Evolutionary conservation across 2,329 filamentous ascomycete species (phyloP).

Genomic region (Cercospora citrullina): DNA sequence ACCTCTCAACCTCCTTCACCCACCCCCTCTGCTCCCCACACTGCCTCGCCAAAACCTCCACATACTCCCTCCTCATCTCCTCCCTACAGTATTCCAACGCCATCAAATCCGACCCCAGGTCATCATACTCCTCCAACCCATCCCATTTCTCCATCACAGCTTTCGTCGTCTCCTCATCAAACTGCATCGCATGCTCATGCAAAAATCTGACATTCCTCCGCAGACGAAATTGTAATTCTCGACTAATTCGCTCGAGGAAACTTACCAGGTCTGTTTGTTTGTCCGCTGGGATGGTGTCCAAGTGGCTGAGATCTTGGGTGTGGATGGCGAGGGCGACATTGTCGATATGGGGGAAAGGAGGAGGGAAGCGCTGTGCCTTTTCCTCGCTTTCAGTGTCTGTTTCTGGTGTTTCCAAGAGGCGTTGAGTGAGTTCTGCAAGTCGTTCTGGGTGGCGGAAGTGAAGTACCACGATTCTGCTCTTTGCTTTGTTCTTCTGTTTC

Average conservation of each 20-base stretch:
- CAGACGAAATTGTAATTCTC: background rate
- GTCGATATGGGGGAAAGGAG: background rate
- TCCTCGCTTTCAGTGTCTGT: background rate
- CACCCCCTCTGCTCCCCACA: background rate
- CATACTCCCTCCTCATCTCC: background rate
- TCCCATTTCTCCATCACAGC: background rate
- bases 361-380: background rate
- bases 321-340: background rate
- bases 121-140: background rate
- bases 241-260: background rate
- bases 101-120: background rate
- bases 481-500: background rate
- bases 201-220: background rate
- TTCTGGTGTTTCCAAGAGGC: background rate
- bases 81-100: background rate
- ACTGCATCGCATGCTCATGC: background rate
- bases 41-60: background rate
- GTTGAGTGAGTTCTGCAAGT: background rate
- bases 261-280: background rate
- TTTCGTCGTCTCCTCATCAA: background rate
- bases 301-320: background rate
- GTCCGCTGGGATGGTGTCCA: background rate
- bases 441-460: background rate
- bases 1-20: background rate
- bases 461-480: background rate